Evolutionary conservation across 805 yeast genomes (phyloP), one percentile per base, ranked within the genome.

Genomic region (Candida argentea): DNA sequence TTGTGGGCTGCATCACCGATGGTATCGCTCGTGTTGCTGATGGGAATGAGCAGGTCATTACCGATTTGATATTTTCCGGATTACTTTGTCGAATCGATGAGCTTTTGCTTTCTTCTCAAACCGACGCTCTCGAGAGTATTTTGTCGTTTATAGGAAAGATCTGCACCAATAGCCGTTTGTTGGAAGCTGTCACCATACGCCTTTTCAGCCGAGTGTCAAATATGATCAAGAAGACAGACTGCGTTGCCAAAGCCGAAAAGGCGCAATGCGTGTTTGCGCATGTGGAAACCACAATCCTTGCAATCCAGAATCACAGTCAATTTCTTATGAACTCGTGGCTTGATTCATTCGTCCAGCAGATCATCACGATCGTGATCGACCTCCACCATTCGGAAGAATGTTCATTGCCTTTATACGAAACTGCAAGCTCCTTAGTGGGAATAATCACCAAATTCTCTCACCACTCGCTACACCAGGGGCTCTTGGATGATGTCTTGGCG

Each of bases 21-120:
- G 76, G 85, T 0, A 50, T 86, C 27, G 62, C 67, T 5, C 52
- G 51, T 8, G 41, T 77, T 2, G 63, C 72, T n/a, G 42, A 50
- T 1, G 13, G 61, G 75, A 1, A 52, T 73, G 25, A 80, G 78
- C 5, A 62, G 57, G 14, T 48, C 76, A 31, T 42, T 4, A 33
- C 39, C 16, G 53, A 59, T 11, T 55, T 46, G 5, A 37, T 47
- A 9, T 53, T 61, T 3, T 46, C 57, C n/a, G 57, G 12, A 52
- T 62, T 11, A 46, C 71, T 26, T 38, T 67, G 12, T 31, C n/a
- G n/a, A n/a, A n/a, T n/a, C n/a, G n/a, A n/a, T n/a, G n/a, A n/a
- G n/a, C n/a, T n/a, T n/a, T n/a, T n/a, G n/a, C n/a, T n/a, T n/a
- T 56, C 17, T 44, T 46, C 32, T 44, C 54, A 40, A 33, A 61